Base-by-base conservation (phyloP, 208 protist species). In the Herpetomonas tarakana region DNA sequence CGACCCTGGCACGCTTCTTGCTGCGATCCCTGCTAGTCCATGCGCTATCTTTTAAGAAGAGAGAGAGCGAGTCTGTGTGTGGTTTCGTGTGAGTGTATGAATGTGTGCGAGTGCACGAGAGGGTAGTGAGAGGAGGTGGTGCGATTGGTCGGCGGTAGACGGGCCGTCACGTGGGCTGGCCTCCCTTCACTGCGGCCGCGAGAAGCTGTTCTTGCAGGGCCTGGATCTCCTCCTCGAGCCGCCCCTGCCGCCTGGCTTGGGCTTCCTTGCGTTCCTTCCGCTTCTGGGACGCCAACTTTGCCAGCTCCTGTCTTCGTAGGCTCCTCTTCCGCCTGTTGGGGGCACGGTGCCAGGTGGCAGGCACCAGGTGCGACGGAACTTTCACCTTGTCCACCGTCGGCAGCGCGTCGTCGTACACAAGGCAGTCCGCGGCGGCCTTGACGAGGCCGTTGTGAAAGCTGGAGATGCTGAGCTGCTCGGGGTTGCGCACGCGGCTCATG, bases 401-500 rank as follows among this genome's bases (percentile, higher is more conserved):
- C 19, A 94, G 49, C 25, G 78, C 82, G 62, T 92, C 80, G 39
- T 95, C 89, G 62, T 92, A 95, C 0, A 92, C 51, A 0, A 93
- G 55, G 49, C 80, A 91, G 46, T 86, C 83, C n/a, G 83, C 60
- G 0, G 80, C 82, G 18, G 73, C 81, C 11, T 72, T 65, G 35
- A 95, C 84, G 6, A 93, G 76, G 7, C 62, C 41, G 16, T 58
- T 69, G 41, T 78, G 67, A 59, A 92, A 91, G 9, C 57, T 70
- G 7, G 82, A 82, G 19, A 94, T 56, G 11, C 71, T 85, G 2
- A 94, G 76, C 75, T 94, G 88, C 52, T 92, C 84, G 22, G 88
- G 88, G 60, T 91, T 92, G 53, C 82, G 71, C 58, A 94, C 88
- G 54, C 88, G 80, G 59, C 82, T 92, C 80, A 94, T 88, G 55